These are phyloP conservation scores for Suillus sp. DNA, from an alignment of 768 basidiomycete species.

Conservation along the genomic window DNA sequence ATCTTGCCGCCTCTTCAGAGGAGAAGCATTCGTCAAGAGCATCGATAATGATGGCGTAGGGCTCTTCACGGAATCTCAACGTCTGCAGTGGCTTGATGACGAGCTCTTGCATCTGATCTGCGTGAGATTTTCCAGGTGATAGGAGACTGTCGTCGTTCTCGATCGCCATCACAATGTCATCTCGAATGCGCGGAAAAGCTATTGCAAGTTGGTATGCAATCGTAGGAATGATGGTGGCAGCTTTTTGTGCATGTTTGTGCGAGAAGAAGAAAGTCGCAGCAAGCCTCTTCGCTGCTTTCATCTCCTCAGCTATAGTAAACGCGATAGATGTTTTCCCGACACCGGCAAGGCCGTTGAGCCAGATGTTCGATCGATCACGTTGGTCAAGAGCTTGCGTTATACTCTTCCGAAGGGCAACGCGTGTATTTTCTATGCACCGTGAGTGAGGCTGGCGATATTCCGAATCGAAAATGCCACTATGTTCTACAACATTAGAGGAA, in stretches of 20 bases:
- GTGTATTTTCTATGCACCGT: background rate
- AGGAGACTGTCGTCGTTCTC: slow-evolving; percentile 15
- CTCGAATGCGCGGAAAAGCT: slow-evolving; percentile 14
- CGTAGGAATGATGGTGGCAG: slow-evolving; percentile 15
- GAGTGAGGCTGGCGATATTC: background rate
- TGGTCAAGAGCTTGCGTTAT: background rate
- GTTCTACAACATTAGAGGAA: background rate
- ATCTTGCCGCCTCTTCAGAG: slow-evolving; percentile 15
- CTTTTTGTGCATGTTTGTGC: slow-evolving; percentile 12
- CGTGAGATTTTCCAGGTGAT: slow-evolving; percentile 2
- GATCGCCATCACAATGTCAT: slow-evolving; percentile 16
- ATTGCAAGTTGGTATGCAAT: slow-evolving; percentile 22
- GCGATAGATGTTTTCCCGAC: background rate
- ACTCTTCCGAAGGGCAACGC: background rate
- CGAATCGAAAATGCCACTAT: background rate
- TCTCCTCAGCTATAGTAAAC: background rate
- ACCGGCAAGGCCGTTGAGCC: background rate
- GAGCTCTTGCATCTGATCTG: slow-evolving; percentile 19
- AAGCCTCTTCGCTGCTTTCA: slow-evolving; percentile 13
- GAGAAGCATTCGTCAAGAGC: slow-evolving; percentile 17
- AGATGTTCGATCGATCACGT: background rate
- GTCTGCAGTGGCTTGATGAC: slow-evolving; percentile 18
- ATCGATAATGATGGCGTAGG: slow-evolving; percentile 9
- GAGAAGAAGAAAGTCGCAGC: slow-evolving; percentile 25
- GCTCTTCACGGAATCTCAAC: slow-evolving; percentile 8